A percentile compares a stretch with the other conserved stretches of the same genome.
Evolutionary conservation across 176 grass and related monocot genomes (phyloP).

Genomic region (Ampelocalamus luodianensis): DNA sequence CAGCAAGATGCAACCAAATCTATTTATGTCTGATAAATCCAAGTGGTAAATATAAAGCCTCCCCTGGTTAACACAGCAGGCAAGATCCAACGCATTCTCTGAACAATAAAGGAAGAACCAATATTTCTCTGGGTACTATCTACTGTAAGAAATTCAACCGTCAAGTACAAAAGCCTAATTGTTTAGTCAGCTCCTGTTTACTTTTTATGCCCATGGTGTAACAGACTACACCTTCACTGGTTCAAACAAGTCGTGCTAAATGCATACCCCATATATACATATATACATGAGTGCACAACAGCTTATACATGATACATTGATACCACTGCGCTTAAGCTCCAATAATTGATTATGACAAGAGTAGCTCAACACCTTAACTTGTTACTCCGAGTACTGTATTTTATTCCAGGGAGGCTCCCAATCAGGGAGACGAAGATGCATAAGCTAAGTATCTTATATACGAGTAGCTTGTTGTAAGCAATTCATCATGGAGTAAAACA

Average conservation of each 20-base stretch:
- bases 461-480: background rate
- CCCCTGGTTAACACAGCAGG: background rate
- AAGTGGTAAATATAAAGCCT: conserved; percentile 13
- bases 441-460: background rate
- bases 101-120: background rate
- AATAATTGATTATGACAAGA: conserved; percentile 6
- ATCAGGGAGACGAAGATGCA: background rate
- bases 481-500: background rate
- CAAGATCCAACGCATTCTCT: conserved; percentile 4
- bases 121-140: background rate
- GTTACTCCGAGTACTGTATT: background rate
- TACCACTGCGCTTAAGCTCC: background rate
- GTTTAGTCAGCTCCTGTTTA: background rate
- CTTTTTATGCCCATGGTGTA: background rate
- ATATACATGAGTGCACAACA: no score
- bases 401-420: background rate
- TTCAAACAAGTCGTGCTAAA: background rate
- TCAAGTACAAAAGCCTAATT: background rate
- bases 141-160: background rate
- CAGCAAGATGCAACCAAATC: no score
- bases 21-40: background rate
- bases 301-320: no score
- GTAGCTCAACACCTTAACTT: conserved; percentile 22
- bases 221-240: background rate
- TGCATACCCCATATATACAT: no score